These are phyloP conservation scores for Anaeramoeba flamelloides DNA, from an alignment of 78 protist genomes.

Conservation along the genomic window DNA sequence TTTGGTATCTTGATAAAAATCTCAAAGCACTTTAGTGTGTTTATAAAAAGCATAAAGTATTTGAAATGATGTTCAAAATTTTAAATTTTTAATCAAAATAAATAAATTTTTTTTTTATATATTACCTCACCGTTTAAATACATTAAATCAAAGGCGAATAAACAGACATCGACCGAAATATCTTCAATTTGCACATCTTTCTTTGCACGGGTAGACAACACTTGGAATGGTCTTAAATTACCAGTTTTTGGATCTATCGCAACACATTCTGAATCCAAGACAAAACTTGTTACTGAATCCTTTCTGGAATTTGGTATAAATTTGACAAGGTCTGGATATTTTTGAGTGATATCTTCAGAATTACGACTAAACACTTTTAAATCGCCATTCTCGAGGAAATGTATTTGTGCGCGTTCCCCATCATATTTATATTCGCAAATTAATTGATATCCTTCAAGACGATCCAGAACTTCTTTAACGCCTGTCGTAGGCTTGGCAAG, in stretches of 20 bases:
- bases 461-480: constrained; percentile 48
- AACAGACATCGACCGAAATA: constrained; percentile 58
- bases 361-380: constrained; percentile 38
- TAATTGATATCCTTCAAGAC: constrained; percentile 48
- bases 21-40: too few relatives aligned
- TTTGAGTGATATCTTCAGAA: constrained; percentile 67
- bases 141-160: constrained; percentile 90
- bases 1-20: too few relatives aligned
- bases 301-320: neutral
- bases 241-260: constrained; percentile 49
- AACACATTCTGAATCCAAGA: constrained; percentile 83
- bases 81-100: too few relatives aligned
- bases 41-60: too few relatives aligned
- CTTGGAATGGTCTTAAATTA: constrained; percentile 79
- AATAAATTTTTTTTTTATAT: too few relatives aligned
- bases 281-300: constrained; percentile 12
- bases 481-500: constrained; percentile 81
- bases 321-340: constrained; percentile 75
- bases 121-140: constrained; percentile 66
- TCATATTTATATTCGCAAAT: constrained; percentile 96
- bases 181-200: constrained; percentile 23
- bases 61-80: too few relatives aligned
- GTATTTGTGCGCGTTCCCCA: constrained; percentile 52
- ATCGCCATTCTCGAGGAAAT: neutral
- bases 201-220: constrained; percentile 58